phyloP scores from a whole-genome alignment of 1,284 basidiomycete genomes.

The Rhodotorula sp. region DNA sequence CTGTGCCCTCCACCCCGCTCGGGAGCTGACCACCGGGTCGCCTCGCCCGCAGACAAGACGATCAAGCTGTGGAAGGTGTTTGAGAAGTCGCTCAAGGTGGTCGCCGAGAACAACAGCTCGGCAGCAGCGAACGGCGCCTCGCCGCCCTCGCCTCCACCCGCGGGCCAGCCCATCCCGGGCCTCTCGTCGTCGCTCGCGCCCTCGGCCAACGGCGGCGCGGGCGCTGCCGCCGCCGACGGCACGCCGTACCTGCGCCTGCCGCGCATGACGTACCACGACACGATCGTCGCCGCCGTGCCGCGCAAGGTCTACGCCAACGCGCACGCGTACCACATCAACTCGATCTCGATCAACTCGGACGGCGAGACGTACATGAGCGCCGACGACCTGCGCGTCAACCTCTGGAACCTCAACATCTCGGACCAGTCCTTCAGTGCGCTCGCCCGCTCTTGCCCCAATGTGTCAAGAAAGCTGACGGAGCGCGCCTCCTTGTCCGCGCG shows the following conservation, averaged over 20 bases:
- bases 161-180: constrained; percentile 5
- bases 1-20: neutral
- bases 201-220: constrained; percentile 47
- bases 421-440: constrained; percentile 98
- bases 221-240: constrained; percentile 7
- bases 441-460: neutral
- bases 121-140: constrained; percentile 38
- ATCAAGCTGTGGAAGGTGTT: constrained; percentile 99
- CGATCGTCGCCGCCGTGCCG: constrained; percentile 97
- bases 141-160: constrained; percentile 27
- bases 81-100: constrained; percentile 93
- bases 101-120: constrained; percentile 83
- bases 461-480: too few species aligned
- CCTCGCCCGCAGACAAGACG: constrained; percentile 78
- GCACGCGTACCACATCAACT: constrained; percentile 99
- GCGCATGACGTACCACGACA: constrained; percentile 89
- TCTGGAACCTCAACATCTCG: constrained; percentile 98
- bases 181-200: constrained; percentile 34
- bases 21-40: neutral
- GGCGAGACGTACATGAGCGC: constrained; percentile 99
- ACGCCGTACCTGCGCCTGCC: constrained; percentile 69
- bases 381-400: constrained; percentile 93
- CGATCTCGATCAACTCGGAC: constrained; percentile 98
- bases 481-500: neutral
- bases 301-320: constrained; percentile 99